Evolutionary conservation across 768 basidiomycete genomes (phyloP), one percentile per base, ranked within the genome.

Genomic region (Suillus brevipes): DNA sequence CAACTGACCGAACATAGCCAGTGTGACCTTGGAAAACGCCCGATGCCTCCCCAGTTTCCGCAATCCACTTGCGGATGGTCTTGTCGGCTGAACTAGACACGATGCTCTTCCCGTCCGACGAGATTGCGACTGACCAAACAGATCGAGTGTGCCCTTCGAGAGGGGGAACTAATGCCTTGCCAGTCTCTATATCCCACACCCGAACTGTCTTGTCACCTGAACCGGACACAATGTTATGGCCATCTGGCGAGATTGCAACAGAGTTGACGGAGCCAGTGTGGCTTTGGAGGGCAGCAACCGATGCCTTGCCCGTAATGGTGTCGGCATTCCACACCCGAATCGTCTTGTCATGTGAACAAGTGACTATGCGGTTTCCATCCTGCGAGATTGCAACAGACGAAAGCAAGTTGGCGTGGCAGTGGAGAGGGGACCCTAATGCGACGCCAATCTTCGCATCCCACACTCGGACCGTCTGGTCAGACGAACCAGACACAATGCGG

Each of bases 231-330:
- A 65, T 60, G 31, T 3, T 25, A 28, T 13, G 7, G 14, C 60
- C 64, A 40, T 64, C 64, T 9, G 60, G 60, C 8, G 60, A 64
- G 47, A 64, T 61, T 37, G 42, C 53, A 16, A 64, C 43, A 45
- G 43, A 20, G 20, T n/a, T 20, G 4, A 45, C 9, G 20, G 20
- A 9, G 9, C 0, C 43, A 9, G 8, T 20, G 10, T 47, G 45
- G 45, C n/a, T 47, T 47, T 47, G n/a, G n/a, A 47, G 45, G 45
- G 45, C n/a, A 4, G n/a, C 45, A 47, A 47, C n/a, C 10, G n/a
- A n/a, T n/a, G 20, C 45, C 8, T n/a, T n/a, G 45, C 20, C 9
- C 12, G 4, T n/a, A 12, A 47, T 47, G 10, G 20, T 45, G 45
- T 45, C 9, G 20, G 45, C 10, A n/a, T 45, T 20, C 45, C 45